phyloP scores from a whole-genome alignment of 805 yeast genomes.

The Myxozyma neotropica region DNA sequence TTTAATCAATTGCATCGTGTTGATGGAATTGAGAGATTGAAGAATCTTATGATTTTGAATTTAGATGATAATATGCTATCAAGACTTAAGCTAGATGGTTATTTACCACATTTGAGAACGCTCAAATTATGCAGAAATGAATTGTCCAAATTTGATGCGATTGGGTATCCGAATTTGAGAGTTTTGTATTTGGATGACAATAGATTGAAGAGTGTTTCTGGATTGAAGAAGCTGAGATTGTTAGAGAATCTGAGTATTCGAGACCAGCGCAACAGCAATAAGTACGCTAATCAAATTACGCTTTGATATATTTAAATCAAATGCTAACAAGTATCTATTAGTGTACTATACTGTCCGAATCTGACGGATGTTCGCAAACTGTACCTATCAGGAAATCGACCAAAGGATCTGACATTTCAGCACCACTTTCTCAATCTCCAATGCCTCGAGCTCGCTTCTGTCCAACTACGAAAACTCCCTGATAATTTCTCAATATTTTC shows the following conservation, averaged over 20 bases:
- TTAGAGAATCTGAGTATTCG: constrained; percentile 48
- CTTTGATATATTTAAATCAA: not conserved
- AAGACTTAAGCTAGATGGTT: constrained; percentile 18
- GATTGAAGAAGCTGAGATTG: constrained; percentile 42
- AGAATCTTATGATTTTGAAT: constrained; percentile 46
- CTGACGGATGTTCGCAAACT: constrained; percentile 43
- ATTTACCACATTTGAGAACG: constrained; percentile 45
- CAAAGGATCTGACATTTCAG: constrained; percentile 27
- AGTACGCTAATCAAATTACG: not conserved
- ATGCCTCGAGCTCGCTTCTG: constrained; percentile 39
- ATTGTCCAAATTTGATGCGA: constrained; percentile 21
- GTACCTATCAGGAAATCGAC: constrained; percentile 47
- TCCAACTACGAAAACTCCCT: constrained; percentile 38
- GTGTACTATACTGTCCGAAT: constrained; percentile 21
- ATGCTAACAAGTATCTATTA: not conserved
- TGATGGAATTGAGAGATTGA: constrained; percentile 37
- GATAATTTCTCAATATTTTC: constrained; percentile 33
- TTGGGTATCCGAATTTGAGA: constrained; percentile 34
- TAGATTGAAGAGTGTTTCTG: constrained; percentile 38
- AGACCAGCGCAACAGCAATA: constrained; percentile 22
- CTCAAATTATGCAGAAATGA: constrained; percentile 49
- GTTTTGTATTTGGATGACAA: constrained; percentile 36
- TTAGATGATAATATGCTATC: constrained; percentile 38
- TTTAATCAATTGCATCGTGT: constrained; percentile 36
- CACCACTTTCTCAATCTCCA: constrained; percentile 41